These are phyloP conservation scores for Calonectria multiphialidica DNA, from an alignment of 2,329 filamentous ascomycete genomes.

Conservation along the genomic window DNA sequence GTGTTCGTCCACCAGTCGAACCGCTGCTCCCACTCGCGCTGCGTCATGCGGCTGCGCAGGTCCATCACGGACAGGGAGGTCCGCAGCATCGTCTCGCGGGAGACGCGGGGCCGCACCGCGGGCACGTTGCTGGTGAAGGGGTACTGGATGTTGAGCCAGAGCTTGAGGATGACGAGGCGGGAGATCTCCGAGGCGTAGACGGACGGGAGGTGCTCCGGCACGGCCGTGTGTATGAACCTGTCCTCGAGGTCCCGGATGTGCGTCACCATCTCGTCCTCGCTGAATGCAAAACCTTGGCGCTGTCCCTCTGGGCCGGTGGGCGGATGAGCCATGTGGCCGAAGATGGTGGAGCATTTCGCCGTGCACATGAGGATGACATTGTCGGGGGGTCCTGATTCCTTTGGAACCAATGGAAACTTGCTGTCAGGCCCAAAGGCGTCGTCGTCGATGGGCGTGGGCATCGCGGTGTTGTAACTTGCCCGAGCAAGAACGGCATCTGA, in stretches of 20 bases:
- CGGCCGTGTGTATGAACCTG: conserved; percentile 52
- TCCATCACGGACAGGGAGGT: conserved; percentile 62
- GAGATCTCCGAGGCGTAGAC: conserved; percentile 54
- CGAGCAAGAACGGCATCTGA: conserved; percentile 56
- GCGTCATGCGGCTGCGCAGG: conserved; percentile 48
- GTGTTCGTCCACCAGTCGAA: conserved; percentile 63
- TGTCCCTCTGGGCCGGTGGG: conserved; percentile 37
- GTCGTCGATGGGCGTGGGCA: conserved; percentile 68
- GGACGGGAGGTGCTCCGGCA: conserved; percentile 49
- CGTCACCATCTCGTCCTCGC: conserved; percentile 55
- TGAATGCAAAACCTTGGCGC: conserved; percentile 36
- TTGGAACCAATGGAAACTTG: conserved; percentile 47
- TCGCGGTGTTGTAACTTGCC: conserved; percentile 58
- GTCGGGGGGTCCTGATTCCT: conserved; percentile 52
- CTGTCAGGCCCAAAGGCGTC: conserved; percentile 59
- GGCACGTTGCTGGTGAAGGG: conserved; percentile 52
- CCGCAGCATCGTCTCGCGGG: conserved; percentile 57
- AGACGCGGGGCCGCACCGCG: conserved; percentile 47
- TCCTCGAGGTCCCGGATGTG: conserved; percentile 54
- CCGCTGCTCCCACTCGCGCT: conserved; percentile 49
- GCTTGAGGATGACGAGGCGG: conserved; percentile 58
- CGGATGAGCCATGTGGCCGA: conserved; percentile 53
- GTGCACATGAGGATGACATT: conserved; percentile 56
- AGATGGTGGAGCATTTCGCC: conserved; percentile 53
- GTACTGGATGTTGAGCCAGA: conserved; percentile 61